A percentile compares a stretch with the other conserved stretches of the same genome.
Evolutionary conservation across 345 rosid species (phyloP).

Genomic region (Rhizophora mangle): DNA sequence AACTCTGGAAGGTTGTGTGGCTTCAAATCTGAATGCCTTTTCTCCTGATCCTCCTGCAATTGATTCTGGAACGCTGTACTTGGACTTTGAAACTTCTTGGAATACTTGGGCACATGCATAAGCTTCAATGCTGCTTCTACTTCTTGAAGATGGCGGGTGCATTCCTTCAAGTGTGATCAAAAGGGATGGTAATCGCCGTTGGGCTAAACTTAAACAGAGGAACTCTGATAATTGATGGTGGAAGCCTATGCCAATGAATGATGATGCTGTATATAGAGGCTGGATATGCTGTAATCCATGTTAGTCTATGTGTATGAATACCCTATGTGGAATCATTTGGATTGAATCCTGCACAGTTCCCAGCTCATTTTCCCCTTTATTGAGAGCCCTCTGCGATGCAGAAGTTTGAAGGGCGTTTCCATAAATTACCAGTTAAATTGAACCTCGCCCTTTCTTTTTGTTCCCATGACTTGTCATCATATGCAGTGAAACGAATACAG

Average conservation of each 20-base stretch:
- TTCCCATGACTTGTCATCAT: too few species aligned
- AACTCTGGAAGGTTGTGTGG: conserved; percentile 12
- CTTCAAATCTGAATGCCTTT: conserved; percentile 17
- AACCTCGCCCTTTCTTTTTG: too few species aligned
- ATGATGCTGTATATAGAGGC: conserved; percentile 31
- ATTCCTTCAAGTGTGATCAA: conserved; percentile 2
- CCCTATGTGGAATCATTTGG: not conserved
- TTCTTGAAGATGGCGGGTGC: conserved; percentile 8
- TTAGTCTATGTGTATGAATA: not conserved
- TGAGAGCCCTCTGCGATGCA: not conserved
- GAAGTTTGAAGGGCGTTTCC: not conserved
- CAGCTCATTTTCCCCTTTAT: not conserved
- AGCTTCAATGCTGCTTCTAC: conserved; percentile 13
- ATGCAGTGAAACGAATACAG: not conserved
- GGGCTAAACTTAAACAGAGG: conserved; percentile 13
- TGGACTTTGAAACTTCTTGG: conserved; percentile 45
- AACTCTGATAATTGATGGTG: conserved; percentile 18
- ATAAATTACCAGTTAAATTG: not conserved
- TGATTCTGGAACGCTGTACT: conserved; percentile 38
- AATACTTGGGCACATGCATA: conserved; percentile 26
- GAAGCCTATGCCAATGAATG: conserved; percentile 14
- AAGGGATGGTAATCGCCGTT: conserved; percentile 6
- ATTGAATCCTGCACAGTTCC: not conserved
- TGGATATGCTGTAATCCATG: not conserved
- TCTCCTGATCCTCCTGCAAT: conserved; percentile 24